Evolutionary conservation across 148 eudicot species (phyloP), one percentile per base, ranked within the genome.

Genomic region (Salicornia ramosissima): DNA sequence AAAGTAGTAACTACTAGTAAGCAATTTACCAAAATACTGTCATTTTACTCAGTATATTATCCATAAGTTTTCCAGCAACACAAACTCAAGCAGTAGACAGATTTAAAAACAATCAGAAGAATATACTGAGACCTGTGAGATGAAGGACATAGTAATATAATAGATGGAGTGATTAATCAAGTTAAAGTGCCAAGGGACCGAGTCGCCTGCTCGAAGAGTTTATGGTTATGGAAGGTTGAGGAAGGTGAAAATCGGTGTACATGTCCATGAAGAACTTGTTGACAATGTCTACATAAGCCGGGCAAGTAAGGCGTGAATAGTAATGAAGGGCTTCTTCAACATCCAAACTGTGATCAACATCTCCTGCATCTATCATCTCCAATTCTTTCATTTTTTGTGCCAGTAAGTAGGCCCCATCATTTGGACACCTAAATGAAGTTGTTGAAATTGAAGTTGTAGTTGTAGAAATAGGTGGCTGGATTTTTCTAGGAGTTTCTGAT

Each of bases 241-340:
- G 86, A 36, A 84, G 60, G 54, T 65, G 55, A 77, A 71, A 87
- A 28, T 94, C 98, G 1, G 77, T 57, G 67, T 85, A 81, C 90
- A 88, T 90, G 67, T 94, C 97, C 81, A 78, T 80, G 83, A 88
- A 90, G 78, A 90, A 94, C 65, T 83, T 83, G 78, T 94, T 83
- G 18, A 90, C 86, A n/a, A 93, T 84, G 13, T 87, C 97, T 0
- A 80, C 86, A 72, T 94, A 90, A 55, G 70, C 85, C 0, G 96
- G 97, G 43, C 89, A 78, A 24, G 75, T 90, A 33, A 90, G 92
- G n/a, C 84, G 83, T 5, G 97, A 90, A 52, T 94, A 94, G 77
- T 84, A 85, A 51, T 86, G 87, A 45, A 94, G 86, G 4, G 86
- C 96, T 58, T 94, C 98, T 81, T 88, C 92, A 55, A 94, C 80